Base-by-base conservation (phyloP, 139 green algal genomes). In the Nannochloris sp. region DNA sequence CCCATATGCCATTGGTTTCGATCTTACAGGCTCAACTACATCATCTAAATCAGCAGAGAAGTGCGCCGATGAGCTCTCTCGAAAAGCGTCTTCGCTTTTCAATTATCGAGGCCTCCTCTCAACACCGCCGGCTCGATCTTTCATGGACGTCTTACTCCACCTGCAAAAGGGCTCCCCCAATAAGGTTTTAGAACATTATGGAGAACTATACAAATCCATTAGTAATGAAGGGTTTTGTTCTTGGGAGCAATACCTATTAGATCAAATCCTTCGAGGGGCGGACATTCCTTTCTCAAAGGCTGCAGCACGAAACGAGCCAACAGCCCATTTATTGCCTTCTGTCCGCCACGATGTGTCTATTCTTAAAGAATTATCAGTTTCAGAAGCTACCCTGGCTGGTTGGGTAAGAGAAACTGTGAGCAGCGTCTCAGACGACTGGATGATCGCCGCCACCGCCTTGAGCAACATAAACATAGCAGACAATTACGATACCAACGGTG, bases 1-100 rank as follows among this genome's bases (percentile, higher is more conserved):
- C n/a, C n/a, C n/a, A n/a, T n/a, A n/a, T n/a, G n/a, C n/a, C 3
- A 72, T 72, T 47, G 65, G 65, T 30, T 73, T 73, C 27, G 66
- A 68, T 19, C 42, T 73, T 30, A 34, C 36, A 4, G 66, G 66
- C n/a, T 60, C 66, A 9, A 46, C 48, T 7, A 6, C 23, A 24
- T 12, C 29, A 4, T 29, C 27, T 58, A 30, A 54, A 60, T 54
- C 44, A 25, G 65, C 45, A 2, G 57, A 68, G 27, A 67, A 75
- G 60, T 23, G 29, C 4, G 59, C 68, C 0, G 68, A 67, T 34
- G 68, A 68, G 24, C 68, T 75, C 13, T 66, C 46, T 4, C 45
- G 47, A 1, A n/a, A 19, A 1, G 68, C 60, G 4, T 54, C 68
- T 23, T 53, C 34, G 19, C 33, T 75, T 42, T 57, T 75, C 44